These are phyloP conservation scores for Sordariomycetes sp. DNA, from an alignment of 2,329 filamentous ascomycete genomes.

Conservation along the genomic window DNA sequence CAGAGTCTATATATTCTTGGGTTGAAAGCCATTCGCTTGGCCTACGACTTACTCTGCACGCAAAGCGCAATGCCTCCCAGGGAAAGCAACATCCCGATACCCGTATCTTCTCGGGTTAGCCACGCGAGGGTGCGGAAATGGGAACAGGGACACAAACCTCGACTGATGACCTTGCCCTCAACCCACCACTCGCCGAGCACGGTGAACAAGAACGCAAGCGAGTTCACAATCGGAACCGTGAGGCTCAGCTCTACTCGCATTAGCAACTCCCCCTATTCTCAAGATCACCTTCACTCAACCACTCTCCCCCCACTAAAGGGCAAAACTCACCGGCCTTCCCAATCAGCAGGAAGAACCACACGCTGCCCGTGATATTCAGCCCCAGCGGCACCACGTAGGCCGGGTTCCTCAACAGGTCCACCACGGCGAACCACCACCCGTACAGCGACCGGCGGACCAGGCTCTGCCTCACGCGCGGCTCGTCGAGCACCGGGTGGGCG, in stretches of 20 bases:
- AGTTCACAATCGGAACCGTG: slow-evolving; percentile 92
- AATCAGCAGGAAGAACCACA: slow-evolving; percentile 95
- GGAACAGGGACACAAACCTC: slow-evolving; percentile 41
- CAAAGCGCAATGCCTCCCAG: slow-evolving; percentile 73
- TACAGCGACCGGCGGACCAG: slow-evolving; percentile 53
- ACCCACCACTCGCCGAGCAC: slow-evolving; percentile 93
- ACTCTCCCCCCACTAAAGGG: neutral
- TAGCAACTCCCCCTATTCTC: neutral
- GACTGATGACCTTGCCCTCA: slow-evolving; percentile 79
- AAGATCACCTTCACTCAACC: neutral
- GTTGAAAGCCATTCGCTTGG: neutral
- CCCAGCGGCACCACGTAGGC: slow-evolving; percentile 76
- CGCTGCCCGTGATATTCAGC: slow-evolving; percentile 80
- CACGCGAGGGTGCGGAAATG: neutral
- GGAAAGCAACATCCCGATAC: slow-evolving; percentile 71
- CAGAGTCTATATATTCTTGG: no score
- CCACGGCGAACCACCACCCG: slow-evolving; percentile 60
- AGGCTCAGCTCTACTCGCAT: slow-evolving; percentile 68
- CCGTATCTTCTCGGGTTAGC: slow-evolving; percentile 46
- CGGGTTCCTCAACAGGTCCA: slow-evolving; percentile 71
- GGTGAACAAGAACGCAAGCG: slow-evolving; percentile 89
- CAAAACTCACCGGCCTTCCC: slow-evolving; percentile 69
- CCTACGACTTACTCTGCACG: slow-evolving; percentile 52
- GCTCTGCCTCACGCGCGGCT: slow-evolving; percentile 39
- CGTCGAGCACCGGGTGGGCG: slow-evolving; percentile 41